phyloP scores from a whole-genome alignment of 2,329 filamentous ascomycete species.

The Basipetospora chlamydospora region DNA sequence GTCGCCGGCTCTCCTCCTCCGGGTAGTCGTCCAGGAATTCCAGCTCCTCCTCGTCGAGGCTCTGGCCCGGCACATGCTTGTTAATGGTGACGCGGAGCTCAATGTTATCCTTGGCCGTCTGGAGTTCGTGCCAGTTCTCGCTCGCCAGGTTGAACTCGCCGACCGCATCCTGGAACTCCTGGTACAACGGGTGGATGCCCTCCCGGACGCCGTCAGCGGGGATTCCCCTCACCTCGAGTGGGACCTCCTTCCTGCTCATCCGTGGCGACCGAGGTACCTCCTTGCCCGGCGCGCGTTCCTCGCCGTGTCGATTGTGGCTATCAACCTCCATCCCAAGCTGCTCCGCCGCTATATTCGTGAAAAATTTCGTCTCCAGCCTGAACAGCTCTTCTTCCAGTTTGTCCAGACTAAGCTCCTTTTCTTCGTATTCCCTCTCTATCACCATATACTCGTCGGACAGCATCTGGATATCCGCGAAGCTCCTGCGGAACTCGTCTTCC shows the following conservation, averaged over 20 bases:
- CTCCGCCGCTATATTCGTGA: conserved; percentile 14
- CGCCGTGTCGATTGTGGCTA: too few species aligned
- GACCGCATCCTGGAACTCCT: conserved; percentile 25
- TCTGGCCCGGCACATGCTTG: conserved; percentile 8
- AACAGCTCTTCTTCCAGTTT: conserved; percentile 21
- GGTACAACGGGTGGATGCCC: conserved; percentile 32
- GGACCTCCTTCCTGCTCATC: too few species aligned
- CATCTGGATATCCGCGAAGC: conserved; percentile 21
- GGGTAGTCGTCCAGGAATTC: conserved; percentile 31
- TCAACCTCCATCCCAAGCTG: too few species aligned
- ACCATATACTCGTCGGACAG: conserved; percentile 23
- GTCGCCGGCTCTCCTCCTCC: conserved; percentile 16
- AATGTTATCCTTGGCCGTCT: background rate
- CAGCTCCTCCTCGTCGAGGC: conserved; percentile 21
- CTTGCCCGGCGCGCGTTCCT: too few species aligned
- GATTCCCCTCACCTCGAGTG: conserved; percentile 21
- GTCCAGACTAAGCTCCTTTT: conserved; percentile 19
- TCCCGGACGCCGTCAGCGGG: conserved; percentile 18
- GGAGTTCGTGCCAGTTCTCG: conserved; percentile 31
- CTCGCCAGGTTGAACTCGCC: conserved; percentile 30
- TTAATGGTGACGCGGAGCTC: conserved; percentile 1
- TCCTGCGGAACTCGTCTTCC: conserved; percentile 5
- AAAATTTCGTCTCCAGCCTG: conserved; percentile 22
- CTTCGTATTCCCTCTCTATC: conserved; percentile 22
- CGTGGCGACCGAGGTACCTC: too few species aligned